Base-by-base conservation (phyloP, 2,329 filamentous ascomycete species). In the Hymenoscyphus fraxineus region DNA sequence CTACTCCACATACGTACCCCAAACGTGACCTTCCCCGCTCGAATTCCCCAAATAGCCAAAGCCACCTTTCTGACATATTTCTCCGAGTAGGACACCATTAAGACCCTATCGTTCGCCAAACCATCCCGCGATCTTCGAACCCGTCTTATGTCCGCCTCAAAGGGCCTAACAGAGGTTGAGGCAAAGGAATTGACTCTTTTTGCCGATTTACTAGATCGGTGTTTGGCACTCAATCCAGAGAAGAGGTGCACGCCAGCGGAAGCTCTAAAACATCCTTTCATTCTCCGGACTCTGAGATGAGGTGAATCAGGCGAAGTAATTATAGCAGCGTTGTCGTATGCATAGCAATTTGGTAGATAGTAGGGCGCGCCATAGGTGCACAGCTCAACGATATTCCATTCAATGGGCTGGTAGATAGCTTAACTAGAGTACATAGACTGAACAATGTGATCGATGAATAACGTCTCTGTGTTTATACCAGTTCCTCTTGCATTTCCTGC, bases 211-310 rank as follows among this genome's bases (percentile, higher is more conserved):
- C 79, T 99, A 64, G 93, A 97, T 74, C 89, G 90, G 63, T 98
- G 93, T 75, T 81, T 99, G 68, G 87, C 89, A 65, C 83, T 98
- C 68, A 97, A 98, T 74, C 92, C 94, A 0, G 93, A 97, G 76
- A 96, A 96, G 81, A 86, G 95, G 67, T 91, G 95, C 73, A 94
- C 91, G 58, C 91, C 95, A 0, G 81, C 84, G 15, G 93, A 98
- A 73, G 95, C 95, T 59, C 80, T 98, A 71, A 89, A 88, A 74
- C 94, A 98, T 80, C 91, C 91, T 0, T 98, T 98, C 77, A 92
- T 98, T 56, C 64, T 66, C 47, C 74, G 65, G 59, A 65, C 62
- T 41, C 12, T 51, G 13, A 44, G 58, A 35, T 69, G 62, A 67
- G 66, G 47, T 72, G 64, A 19, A n/a, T 35, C 12, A 16, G 4